Percentiles rank a stretch among this genome's conserved stretches.
phyloP scores from a whole-genome alignment of 257 asterid genomes.

The Solanum bulbocastanum region DNA sequence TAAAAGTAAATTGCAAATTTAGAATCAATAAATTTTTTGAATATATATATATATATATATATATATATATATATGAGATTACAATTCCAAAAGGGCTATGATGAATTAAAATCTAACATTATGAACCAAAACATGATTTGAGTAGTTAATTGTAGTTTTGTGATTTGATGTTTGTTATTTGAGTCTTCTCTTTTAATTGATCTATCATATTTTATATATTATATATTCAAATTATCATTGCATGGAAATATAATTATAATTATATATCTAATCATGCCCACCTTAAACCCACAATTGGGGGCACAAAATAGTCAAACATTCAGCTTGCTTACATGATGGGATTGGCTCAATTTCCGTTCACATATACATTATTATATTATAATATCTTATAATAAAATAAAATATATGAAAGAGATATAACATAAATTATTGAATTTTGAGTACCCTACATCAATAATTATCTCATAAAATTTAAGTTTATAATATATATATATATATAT shows the following conservation, averaged over 20 bases:
- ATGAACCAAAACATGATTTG: neutral
- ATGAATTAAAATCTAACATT: neutral
- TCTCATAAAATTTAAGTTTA: neutral
- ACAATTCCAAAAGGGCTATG: neutral
- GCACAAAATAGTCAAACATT: neutral
- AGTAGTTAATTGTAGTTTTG: neutral
- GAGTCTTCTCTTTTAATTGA: neutral
- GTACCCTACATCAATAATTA: neutral
- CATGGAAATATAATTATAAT: neutral
- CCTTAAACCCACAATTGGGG: neutral
- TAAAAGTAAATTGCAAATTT: neutral
- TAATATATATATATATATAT: no score
- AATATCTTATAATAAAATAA: neutral
- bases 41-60: neutral
- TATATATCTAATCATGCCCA: neutral
- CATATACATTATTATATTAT: neutral
- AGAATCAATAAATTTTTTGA: no score
- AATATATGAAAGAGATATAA: neutral
- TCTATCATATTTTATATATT: neutral
- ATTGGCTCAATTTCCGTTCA: neutral
- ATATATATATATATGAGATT: no score
- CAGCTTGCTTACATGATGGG: neutral
- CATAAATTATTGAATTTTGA: neutral
- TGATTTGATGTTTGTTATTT: neutral
- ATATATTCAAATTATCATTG: neutral